These are phyloP conservation scores for Ogataea ramenticola DNA, from an alignment of 805 yeast species.

Conservation along the genomic window DNA sequence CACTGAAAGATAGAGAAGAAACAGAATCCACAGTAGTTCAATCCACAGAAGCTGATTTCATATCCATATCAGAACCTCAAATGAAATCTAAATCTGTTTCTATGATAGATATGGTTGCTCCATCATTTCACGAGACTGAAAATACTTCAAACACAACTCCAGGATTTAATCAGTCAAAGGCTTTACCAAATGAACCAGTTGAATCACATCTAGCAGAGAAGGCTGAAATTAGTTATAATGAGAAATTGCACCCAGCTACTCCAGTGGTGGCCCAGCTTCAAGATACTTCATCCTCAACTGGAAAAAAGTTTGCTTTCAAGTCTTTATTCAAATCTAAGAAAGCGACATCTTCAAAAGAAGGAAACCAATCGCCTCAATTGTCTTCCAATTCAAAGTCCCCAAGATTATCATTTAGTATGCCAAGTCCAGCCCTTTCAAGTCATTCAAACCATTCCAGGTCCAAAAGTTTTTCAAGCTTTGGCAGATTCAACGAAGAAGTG, in stretches of 20 bases:
- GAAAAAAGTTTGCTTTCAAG: slow-evolving; percentile 20
- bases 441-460: slow-evolving; percentile 9
- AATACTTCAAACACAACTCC: no score
- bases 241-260: neutral
- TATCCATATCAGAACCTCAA: neutral
- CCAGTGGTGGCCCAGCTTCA: neutral
- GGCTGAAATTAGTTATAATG: no score
- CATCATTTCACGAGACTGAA: neutral
- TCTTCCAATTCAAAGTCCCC: neutral
- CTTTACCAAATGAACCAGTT: no score
- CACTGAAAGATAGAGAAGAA: neutral
- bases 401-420: neutral
- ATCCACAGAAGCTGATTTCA: neutral
- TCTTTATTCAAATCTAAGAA: slow-evolving; percentile 19
- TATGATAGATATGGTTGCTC: neutral
- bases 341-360: neutral
- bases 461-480: slow-evolving; percentile 10
- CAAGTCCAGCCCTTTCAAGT: slow-evolving; percentile 12
- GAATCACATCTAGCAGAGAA: no score
- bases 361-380: neutral
- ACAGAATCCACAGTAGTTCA: no score
- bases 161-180: no score
- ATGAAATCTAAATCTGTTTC: neutral
- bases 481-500: neutral
- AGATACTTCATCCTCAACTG: slow-evolving; percentile 1